Evolutionary conservation across 495 filamentous ascomycete species (phyloP), one percentile per base, ranked within the genome.

Genomic region (Neurospora hispaniola): DNA sequence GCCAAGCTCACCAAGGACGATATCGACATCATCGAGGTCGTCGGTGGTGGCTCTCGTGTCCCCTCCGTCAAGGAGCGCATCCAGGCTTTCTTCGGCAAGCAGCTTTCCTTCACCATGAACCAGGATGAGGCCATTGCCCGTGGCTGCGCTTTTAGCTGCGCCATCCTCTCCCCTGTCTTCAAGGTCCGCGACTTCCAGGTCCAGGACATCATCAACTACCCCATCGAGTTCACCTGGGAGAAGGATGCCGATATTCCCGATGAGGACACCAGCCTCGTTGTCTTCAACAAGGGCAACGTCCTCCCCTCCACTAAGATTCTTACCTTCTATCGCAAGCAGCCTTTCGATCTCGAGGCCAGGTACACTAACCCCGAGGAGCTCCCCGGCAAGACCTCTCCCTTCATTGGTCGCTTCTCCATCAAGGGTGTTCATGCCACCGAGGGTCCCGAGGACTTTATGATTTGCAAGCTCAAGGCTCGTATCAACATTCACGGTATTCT

Each of bases 201-300:
- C 70, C 94, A 97, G 85, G 96, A 99, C 81, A 94, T 98, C 76
- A 93, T 98, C 81, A 94, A 89, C 85, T 98, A 98, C 85, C 96
- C 96, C 42, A 97, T 99, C 83, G 96, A 99, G 82, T 99, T 99
- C 85, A 92, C 93, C 71, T 99, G 96, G 96, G 96, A 99, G 88
- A 96, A 98, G 86, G 97, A 96, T 38, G 89, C 94, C 70, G 96
- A 99, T 73, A 98, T 99, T 77, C 96, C 96, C 40, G 96, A 99
- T 81, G 96, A 99, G 86, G 96, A 98, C 80, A 98, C 96, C 70
- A 96, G 90, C 85, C 87, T 99, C 70, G 97, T 92, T 41, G 96
- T 99, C 77, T 99, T 99, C 86, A 95, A 94, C 89, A 94, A 90
- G 81, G 96, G 94, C 83, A 98, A 97, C 76, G 92, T 97, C 71